These are phyloP conservation scores for Aurinia saxatilis DNA, from an alignment of 345 rosid genomes.

Conservation along the genomic window DNA sequence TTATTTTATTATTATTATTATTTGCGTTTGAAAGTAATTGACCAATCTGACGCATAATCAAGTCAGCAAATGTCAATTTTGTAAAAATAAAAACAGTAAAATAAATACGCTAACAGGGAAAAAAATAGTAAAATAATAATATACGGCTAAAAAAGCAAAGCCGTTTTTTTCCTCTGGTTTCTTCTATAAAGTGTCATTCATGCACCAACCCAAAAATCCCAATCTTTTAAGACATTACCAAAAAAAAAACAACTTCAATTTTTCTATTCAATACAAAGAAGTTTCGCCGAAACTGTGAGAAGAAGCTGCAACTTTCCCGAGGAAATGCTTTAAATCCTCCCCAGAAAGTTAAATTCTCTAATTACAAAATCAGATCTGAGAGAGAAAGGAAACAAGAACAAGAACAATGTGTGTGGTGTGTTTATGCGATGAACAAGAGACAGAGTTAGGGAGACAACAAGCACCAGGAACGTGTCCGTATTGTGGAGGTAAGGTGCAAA, in stretches of 20 bases:
- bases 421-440: constrained; percentile 51
- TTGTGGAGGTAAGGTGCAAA: constrained; percentile 75
- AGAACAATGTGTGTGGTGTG: constrained; percentile 49
- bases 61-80: background rate
- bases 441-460: constrained; percentile 59
- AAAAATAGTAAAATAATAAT: background rate
- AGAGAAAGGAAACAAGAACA: background rate
- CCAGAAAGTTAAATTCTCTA: background rate
- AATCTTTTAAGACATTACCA: background rate
- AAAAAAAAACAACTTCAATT: background rate
- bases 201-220: constrained; percentile 14
- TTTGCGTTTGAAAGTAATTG: background rate
- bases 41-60: constrained; percentile 5
- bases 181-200: constrained; percentile 19
- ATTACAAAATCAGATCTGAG: constrained; percentile 9
- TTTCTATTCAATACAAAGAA: constrained; percentile 9
- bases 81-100: background rate
- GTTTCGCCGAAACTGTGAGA: constrained; percentile 9
- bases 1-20: background rate
- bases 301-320: background rate
- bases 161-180: constrained; percentile 11
- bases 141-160: constrained; percentile 16
- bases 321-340: background rate
- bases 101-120: background rate
- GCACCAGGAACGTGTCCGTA: constrained; percentile 78